Evolutionary conservation across 2,329 filamentous ascomycete genomes (phyloP), one percentile per base, ranked within the genome.

Genomic region (Neofusicoccum sp.): DNA sequence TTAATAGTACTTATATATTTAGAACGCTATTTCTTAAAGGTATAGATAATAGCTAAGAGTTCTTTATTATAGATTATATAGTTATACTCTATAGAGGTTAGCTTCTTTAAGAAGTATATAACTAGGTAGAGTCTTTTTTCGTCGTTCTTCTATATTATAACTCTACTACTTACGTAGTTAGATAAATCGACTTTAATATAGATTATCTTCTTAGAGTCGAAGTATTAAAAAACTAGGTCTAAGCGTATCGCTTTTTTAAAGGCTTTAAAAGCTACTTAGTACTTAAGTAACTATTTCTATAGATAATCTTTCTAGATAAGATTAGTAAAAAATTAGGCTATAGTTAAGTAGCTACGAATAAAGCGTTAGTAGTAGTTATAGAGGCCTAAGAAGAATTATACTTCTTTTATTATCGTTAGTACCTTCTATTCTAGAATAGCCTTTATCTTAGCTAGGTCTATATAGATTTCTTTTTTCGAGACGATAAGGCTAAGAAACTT

Each of bases 1-100:
- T 69, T 58, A 11, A 70, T 43, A 1, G 62, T 33, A 1, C 61
- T 16, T 41, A 40, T n/a, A 14, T 6, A 8, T n/a, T 54, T 9
- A 7, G n/a, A 34, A 7, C 36, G 26, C 33, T 41, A 54, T 54
- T 38, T n/a, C 20, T 54, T 14, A n/a, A 54, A 41, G 2, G 12
- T 34, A 28, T 5, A 14, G 6, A 75, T 61, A 34, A 75, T 69
- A 9, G 65, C 65, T 26, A 74, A 43, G 12, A 73, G 61, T 49
- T 74, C 65, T 36, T 71, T 69, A 54, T 75, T 62, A 58, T 74
- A 62, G 12, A 70, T 70, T 16, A 69, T 45, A 59, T 74, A 73
- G 45, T 69, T 66, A 12, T 24, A 63, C 61, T 73, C 61, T 2
- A 61, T 40, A 6, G 38, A 20, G 3, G 24, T 49, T 8, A 68